phyloP scores from a whole-genome alignment of 2,329 filamentous ascomycete species.

The Thielaviopsis musarum region DNA sequence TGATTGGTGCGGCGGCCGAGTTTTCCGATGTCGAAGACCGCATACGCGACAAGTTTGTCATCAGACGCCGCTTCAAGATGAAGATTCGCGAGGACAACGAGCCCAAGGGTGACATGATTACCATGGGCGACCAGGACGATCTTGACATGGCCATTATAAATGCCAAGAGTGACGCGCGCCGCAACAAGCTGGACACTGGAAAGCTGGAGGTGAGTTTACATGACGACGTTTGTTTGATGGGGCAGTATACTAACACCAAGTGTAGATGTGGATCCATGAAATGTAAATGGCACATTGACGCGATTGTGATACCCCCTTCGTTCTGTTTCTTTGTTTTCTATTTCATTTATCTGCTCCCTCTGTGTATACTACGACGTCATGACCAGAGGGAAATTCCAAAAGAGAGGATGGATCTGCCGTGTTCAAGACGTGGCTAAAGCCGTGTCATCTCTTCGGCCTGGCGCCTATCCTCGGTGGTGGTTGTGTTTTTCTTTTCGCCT shows the following conservation, averaged over 20 bases:
- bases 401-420: not conserved
- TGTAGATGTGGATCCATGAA: constrained; percentile 32
- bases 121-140: constrained; percentile 92
- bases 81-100: constrained; percentile 70
- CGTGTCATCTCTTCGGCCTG: not conserved
- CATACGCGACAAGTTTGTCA: constrained; percentile 73
- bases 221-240: not conserved
- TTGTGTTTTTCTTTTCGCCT: not conserved
- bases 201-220: constrained; percentile 72
- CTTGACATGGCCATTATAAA: constrained; percentile 69
- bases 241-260: constrained; percentile 15
- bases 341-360: not conserved
- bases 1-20: constrained; percentile 56
- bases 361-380: not conserved
- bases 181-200: constrained; percentile 63
- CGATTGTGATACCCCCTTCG: not conserved
- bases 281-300: constrained; percentile 19
- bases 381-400: not conserved
- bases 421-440: not conserved
- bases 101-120: constrained; percentile 77
- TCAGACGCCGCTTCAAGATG: constrained; percentile 67
- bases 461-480: not conserved
- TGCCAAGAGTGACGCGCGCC: constrained; percentile 50
- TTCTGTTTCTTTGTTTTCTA: not conserved
- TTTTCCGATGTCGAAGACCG: constrained; percentile 64